Evolutionary conservation across 352 stramenopile genomes (phyloP), one percentile per base, ranked within the genome.

Genomic region (Elongisporangium undulatum): DNA sequence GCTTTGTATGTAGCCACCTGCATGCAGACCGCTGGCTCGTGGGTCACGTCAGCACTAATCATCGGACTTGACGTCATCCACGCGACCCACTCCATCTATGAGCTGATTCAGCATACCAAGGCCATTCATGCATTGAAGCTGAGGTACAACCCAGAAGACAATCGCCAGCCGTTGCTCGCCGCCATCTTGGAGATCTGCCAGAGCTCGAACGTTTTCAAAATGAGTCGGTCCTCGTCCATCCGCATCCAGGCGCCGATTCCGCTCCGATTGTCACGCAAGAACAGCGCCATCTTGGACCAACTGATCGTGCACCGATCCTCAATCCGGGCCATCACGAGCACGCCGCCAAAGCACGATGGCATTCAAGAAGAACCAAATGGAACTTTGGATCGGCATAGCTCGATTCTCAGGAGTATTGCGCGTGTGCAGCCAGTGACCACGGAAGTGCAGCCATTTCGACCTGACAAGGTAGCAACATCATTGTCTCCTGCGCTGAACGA

Each of bases 21-120:
- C 20, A 74, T 79, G 64, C 64, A 79, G 24, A 59, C 26, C 19
- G 53, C 62, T 3, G 67, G 67, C 53, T 73, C 67, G 0, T 58
- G 29, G 17, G 20, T 57, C 9, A 67, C 64, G 0, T 72, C 64
- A 4, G 23, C 54, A 2, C 16, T 61, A 2, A 62, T 74, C 20
- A 74, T 72, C 12, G 26, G 34, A 1, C 54, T 71, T 29, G 63
- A 73, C 24, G 53, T 59, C 15, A 6, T 75, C 19, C 60, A 61
- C 9, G 67, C 55, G 6, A 41, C 8, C 1, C 29, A 41, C 13
- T 9, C 29, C 4, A 41, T 41, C 2, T 41, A 41, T 41, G 29
- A 41, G 29, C 29, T 41, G 8, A 41, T 41, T 9, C 29, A 15
- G 8, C 29, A 41, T 41, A 41, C 29, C 29, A 41, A 41, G 2